These are phyloP conservation scores for Torulaspora maleeae DNA, from an alignment of 805 yeast genomes.

Conservation along the genomic window DNA sequence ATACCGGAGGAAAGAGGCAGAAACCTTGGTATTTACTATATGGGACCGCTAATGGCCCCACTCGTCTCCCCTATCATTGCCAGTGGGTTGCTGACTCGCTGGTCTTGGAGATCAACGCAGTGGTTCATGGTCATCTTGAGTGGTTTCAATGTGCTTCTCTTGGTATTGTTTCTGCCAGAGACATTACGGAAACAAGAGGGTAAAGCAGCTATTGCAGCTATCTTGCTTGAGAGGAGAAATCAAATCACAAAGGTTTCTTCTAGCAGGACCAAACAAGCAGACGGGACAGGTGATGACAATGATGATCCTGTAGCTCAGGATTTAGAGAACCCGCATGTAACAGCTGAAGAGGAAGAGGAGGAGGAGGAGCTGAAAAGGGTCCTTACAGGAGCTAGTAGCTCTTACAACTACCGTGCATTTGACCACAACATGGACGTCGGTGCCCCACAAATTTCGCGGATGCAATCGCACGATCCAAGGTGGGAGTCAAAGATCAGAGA, in stretches of 20 bases:
- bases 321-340: background rate
- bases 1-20: slow-evolving; percentile 64
- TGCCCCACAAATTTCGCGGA: slow-evolving; percentile 27
- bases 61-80: slow-evolving; percentile 75
- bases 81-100: slow-evolving; percentile 61
- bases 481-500: slow-evolving; percentile 18
- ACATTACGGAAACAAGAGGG: slow-evolving; percentile 59
- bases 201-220: slow-evolving; percentile 45
- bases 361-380: slow-evolving; percentile 14
- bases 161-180: slow-evolving; percentile 66
- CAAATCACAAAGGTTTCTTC: slow-evolving; percentile 5
- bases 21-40: slow-evolving; percentile 74
- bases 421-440: slow-evolving; percentile 19
- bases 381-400: slow-evolving; percentile 19
- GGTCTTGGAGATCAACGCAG: slow-evolving; percentile 89
- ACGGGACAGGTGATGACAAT: slow-evolving; percentile 4
- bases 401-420: slow-evolving; percentile 19
- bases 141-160: slow-evolving; percentile 45
- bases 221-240: slow-evolving; percentile 39
- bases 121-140: slow-evolving; percentile 74
- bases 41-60: slow-evolving; percentile 81
- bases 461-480: slow-evolving; percentile 20
- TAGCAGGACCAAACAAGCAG: slow-evolving; percentile 1
- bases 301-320: slow-evolving; percentile 3
- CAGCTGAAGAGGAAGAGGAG: slow-evolving; percentile 3